These are phyloP conservation scores for Diplodia intermedia DNA, from an alignment of 2,329 filamentous ascomycete species.

Conservation along the genomic window DNA sequence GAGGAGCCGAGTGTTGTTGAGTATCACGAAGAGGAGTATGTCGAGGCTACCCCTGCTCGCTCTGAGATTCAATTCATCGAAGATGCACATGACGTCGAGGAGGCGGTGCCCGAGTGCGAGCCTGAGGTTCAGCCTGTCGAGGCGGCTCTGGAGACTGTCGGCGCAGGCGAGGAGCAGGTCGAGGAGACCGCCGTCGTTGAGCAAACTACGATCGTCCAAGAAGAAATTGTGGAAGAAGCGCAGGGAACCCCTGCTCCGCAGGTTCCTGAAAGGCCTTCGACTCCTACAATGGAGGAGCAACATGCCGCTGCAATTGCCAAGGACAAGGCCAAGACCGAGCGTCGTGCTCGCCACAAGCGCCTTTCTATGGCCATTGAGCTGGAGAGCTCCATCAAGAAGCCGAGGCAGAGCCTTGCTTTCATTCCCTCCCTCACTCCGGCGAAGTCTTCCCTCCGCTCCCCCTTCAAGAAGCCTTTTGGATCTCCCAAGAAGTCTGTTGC, in stretches of 20 bases:
- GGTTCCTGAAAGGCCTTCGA: slow-evolving; percentile 21
- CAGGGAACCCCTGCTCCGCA: background rate
- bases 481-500: slow-evolving; percentile 49
- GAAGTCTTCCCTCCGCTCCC: slow-evolving; percentile 47
- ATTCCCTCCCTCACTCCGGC: slow-evolving; percentile 33
- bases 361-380: slow-evolving; percentile 31
- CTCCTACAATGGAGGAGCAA: slow-evolving; percentile 15
- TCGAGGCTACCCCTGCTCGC: slow-evolving; percentile 8
- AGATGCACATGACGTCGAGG: background rate
- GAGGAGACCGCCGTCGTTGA: background rate
- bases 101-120: background rate
- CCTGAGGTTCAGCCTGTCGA: background rate
- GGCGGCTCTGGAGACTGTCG: background rate
- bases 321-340: slow-evolving; percentile 30
- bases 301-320: slow-evolving; percentile 13
- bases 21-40: slow-evolving; percentile 5
- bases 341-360: slow-evolving; percentile 21
- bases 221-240: background rate
- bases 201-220: background rate
- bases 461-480: slow-evolving; percentile 40
- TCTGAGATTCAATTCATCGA: slow-evolving; percentile 26
- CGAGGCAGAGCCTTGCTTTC: slow-evolving; percentile 30
- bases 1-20: background rate
- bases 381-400: slow-evolving; percentile 31
- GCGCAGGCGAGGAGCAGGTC: background rate